Evolutionary conservation across 2,329 filamentous ascomycete species (phyloP).

Genomic region (Pleoardoris graminearum): DNA sequence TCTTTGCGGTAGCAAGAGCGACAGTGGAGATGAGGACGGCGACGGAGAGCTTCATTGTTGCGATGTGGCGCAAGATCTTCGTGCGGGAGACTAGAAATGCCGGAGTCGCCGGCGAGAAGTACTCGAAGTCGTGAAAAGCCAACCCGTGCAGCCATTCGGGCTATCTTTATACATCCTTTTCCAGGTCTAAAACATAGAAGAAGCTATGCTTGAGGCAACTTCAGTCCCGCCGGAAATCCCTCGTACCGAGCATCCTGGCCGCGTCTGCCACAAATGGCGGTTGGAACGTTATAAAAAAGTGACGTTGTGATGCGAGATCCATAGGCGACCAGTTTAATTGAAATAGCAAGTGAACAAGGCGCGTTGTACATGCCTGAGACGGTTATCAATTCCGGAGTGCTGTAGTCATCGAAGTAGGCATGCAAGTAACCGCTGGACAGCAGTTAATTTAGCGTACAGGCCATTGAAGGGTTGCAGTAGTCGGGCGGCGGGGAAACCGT

Average conservation of each 20-base stretch:
- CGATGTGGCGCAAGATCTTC: not conserved
- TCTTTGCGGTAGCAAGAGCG: constrained; percentile 15
- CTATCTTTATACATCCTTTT: not conserved
- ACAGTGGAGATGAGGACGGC: constrained; percentile 1
- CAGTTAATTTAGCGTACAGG: not conserved
- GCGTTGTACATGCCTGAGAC: not conserved
- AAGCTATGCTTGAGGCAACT: not conserved
- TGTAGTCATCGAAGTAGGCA: not conserved
- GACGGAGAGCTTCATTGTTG: constrained; percentile 3
- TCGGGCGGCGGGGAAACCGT: not conserved
- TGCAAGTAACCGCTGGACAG: not conserved
- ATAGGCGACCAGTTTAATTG: not conserved
- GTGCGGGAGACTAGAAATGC: no score
- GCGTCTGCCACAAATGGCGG: not conserved
- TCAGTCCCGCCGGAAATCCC: not conserved
- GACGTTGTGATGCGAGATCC: not conserved
- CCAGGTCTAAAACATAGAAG: not conserved
- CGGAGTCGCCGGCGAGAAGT: no score
- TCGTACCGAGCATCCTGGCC: not conserved
- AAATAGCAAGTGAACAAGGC: not conserved
- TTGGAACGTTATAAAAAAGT: not conserved
- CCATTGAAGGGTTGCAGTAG: not conserved
- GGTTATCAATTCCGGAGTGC: not conserved
- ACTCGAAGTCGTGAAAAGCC: not conserved
- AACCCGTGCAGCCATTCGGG: not conserved